phyloP scores from a whole-genome alignment of 768 basidiomycete species.

The Mycena indigotica region DNA sequence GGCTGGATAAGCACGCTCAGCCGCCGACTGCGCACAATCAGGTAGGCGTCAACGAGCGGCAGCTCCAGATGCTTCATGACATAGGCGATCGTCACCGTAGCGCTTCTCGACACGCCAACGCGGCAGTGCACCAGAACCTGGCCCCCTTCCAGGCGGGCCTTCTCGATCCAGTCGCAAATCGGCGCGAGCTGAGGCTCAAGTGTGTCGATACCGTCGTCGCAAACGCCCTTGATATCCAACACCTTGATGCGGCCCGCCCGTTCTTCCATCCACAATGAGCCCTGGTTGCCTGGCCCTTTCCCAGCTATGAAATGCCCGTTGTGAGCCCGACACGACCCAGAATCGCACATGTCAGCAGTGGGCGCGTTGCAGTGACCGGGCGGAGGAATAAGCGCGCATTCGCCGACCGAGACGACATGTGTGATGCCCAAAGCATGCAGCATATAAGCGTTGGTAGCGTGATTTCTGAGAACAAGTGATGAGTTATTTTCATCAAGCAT shows the following conservation, averaged over 20 bases:
- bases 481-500: too few relatives aligned
- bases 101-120: conserved; percentile 97
- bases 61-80: conserved; percentile 91
- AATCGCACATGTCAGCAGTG: conserved; percentile 16
- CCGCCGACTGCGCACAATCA: conserved; percentile 87
- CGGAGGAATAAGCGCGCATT: conserved; percentile 88
- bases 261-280: conserved; percentile 87
- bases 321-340: conserved; percentile 28
- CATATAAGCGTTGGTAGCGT: conserved; percentile 94
- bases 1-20: conserved; percentile 93
- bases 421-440: conserved; percentile 94
- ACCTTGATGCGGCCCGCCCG: conserved; percentile 88
- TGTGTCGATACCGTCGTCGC: conserved; percentile 96
- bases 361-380: conserved; percentile 42
- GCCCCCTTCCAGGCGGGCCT: conserved; percentile 78
- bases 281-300: conserved; percentile 48
- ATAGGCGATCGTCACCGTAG: conserved; percentile 95
- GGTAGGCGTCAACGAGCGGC: conserved; percentile 90
- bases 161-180: conserved; percentile 93
- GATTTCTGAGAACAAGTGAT: conserved; percentile 76
- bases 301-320: conserved; percentile 43
- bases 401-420: conserved; percentile 95
- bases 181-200: conserved; percentile 86
- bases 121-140: conserved; percentile 94
- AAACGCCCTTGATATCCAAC: conserved; percentile 87